These are phyloP conservation scores for Ophiostoma sp. DNA, from an alignment of 2,329 filamentous ascomycete genomes.

Conservation along the genomic window DNA sequence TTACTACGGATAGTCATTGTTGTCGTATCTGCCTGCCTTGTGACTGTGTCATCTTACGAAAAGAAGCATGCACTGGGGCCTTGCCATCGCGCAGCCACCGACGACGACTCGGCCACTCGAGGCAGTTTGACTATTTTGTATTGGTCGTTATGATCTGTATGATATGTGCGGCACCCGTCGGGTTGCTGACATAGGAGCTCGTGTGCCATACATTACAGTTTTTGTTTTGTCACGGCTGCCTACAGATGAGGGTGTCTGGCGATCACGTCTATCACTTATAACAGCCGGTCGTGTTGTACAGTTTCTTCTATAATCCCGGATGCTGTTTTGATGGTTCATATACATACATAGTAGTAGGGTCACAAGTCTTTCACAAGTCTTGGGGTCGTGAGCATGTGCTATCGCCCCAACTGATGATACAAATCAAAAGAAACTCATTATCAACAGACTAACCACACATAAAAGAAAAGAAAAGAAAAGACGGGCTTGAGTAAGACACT, in stretches of 20 bases:
- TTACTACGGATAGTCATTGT: not conserved
- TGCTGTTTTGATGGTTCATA: not conserved
- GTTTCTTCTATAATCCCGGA: not conserved
- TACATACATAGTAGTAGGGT: too few species aligned
- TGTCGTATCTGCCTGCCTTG: not conserved
- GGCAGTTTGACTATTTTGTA: not conserved
- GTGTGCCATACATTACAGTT: not conserved
- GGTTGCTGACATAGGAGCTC: not conserved
- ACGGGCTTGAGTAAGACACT: not conserved
- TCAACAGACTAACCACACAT: not conserved
- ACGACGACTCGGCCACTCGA: not conserved
- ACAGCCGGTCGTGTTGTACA: not conserved
- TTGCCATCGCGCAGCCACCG: not conserved
- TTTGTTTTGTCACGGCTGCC: not conserved
- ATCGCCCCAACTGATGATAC: not conserved
- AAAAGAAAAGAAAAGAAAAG: not conserved
- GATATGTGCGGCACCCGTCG: not conserved
- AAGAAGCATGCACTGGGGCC: not conserved
- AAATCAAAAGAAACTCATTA: not conserved
- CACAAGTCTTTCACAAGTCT: not conserved
- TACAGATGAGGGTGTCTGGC: not conserved
- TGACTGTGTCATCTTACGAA: conserved; percentile 7
- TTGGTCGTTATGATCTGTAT: not conserved
- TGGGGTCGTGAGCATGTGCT: not conserved
- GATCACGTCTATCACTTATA: not conserved